Evolutionary conservation across 2,329 filamentous ascomycete genomes (phyloP), one percentile per base, ranked within the genome.

Genomic region (Graphium sp.): DNA sequence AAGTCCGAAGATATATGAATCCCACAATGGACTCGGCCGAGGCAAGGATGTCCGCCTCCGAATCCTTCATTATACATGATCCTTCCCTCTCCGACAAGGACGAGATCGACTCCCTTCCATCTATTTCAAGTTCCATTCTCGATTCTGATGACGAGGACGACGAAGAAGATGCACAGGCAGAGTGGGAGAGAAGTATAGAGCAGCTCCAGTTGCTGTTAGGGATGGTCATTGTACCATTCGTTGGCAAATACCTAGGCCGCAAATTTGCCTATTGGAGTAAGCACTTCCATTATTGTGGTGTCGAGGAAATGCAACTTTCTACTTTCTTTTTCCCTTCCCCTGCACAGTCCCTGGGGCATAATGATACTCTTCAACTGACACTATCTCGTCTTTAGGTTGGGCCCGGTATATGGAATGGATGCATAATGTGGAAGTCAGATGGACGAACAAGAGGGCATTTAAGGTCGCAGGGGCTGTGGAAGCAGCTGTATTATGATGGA

Each of bases 241-340:
- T 83, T 40, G 89, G 89, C 34, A 98, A 95, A 55, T 95, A 84
- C 55, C 72, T 94, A 50, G 89, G 89, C 25, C 69, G 89, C 49
- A 91, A 83, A 53, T 91, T 85, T 58, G 87, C 87, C 34, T 94
- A 92, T 49, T 94, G 84, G 82, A 83, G 87, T 94, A 64, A 49
- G 77, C 37, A 12, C 23, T 24, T n/a, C 18, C 18, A n/a, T n/a
- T n/a, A n/a, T n/a, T n/a, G n/a, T n/a, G n/a, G n/a, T n/a, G n/a
- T n/a, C n/a, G n/a, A n/a, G n/a, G 20, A 12, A 12, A 9, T 12
- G 10, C 10, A 10, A 12, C 12, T 10, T 3, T 22, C 20, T 21
- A 16, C n/a, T 19, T 19, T 25, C 10, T 15, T 12, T 6, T 17
- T n/a, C 16, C 12, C 22, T 17, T 22, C 27, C n/a, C 13, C 18